A percentile compares a stretch with the other conserved stretches of the same genome.
Evolutionary conservation across 441 rosid genomes (phyloP).

Genomic region (Biscutella laevigata): DNA sequence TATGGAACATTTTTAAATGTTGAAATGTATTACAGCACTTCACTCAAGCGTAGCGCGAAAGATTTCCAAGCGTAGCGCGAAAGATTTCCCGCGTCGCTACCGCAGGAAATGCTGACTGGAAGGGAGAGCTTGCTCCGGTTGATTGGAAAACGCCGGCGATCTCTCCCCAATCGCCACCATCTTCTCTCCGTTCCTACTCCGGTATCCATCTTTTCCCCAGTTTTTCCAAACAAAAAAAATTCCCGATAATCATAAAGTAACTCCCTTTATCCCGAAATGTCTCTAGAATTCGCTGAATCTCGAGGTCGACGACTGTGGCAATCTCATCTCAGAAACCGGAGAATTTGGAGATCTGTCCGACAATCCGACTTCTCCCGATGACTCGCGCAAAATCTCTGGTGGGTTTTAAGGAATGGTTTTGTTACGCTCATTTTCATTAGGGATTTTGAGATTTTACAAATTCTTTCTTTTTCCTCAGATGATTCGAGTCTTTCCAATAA

Average conservation of each 20-base stretch:
- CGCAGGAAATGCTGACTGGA: slow-evolving; percentile 47
- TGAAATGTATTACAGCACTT: no score
- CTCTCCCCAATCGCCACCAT: slow-evolving; percentile 46
- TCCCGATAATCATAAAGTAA: background rate
- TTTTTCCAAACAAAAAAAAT: background rate
- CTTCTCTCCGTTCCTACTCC: slow-evolving; percentile 38
- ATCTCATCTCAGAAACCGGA: background rate
- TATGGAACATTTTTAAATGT: no score
- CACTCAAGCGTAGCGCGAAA: no score
- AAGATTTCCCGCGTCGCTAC: slow-evolving; percentile 22
- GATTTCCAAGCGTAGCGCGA: background rate
- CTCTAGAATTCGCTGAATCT: slow-evolving; percentile 37
- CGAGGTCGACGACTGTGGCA: slow-evolving; percentile 25
- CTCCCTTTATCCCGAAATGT: background rate
- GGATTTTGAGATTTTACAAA: slow-evolving; percentile 18
- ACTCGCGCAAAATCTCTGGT: slow-evolving; percentile 35
- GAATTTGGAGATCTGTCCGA: background rate
- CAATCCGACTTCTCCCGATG: slow-evolving; percentile 36
- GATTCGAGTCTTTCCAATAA: slow-evolving; percentile 48
- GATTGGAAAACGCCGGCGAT: slow-evolving; percentile 65
- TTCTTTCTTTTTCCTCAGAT: slow-evolving; percentile 29
- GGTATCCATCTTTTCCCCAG: slow-evolving; percentile 15
- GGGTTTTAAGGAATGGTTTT: slow-evolving; percentile 14
- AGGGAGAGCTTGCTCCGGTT: slow-evolving; percentile 60
- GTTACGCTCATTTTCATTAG: background rate